Base-by-base conservation (phyloP, 108 stramenopile genomes). In the Skeletonema menzelii region DNA sequence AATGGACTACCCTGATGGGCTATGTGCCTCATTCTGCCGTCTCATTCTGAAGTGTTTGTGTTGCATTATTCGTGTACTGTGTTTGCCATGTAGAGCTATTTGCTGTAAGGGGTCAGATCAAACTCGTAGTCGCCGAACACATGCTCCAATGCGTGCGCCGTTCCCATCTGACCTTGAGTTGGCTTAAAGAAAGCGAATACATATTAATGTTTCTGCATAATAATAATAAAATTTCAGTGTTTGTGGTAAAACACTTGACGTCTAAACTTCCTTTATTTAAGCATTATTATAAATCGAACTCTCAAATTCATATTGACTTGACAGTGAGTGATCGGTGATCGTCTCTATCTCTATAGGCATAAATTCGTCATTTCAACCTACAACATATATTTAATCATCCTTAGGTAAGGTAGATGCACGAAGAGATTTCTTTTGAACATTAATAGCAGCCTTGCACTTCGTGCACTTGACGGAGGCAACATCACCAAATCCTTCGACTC, bases 341-440 rank as follows among this genome's bases (percentile, higher is more conserved):
- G 24, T 22, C 49, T 53, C 49, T 53, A 42, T 22, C 49, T 22
- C 20, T 53, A 53, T 19, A 53, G 49, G 22, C 49, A 53, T 22
- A 22, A 10, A 53, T 53, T 53, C 22, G 20, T 24, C 22, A 22
- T 46, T 46, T 19, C 38, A 26, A 47, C 42, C 40, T 10, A 28
- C 42, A 24, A 47, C 22, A 19, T 37, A 31, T 1, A 37, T 56
- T 70, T 65, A 73, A 20, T 75, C 72, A 58, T 75, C 20, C 67
- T 94, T 95, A 31, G 94, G 92, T 15, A 91, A 66, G 27, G 95
- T 95, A 27, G 89, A 88, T 38, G 94, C 97, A 40, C 97, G 90
- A 22, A 96, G 77, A 27, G 94, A 86, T 49, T 85, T 81, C 66
- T 83, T 79, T 65, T 89, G 92, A 22, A 97, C 90, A 64, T 82